Conservation (phyloP, 2,329 filamentous ascomycete species). For the Cucurbitaria berberidis region DNA sequence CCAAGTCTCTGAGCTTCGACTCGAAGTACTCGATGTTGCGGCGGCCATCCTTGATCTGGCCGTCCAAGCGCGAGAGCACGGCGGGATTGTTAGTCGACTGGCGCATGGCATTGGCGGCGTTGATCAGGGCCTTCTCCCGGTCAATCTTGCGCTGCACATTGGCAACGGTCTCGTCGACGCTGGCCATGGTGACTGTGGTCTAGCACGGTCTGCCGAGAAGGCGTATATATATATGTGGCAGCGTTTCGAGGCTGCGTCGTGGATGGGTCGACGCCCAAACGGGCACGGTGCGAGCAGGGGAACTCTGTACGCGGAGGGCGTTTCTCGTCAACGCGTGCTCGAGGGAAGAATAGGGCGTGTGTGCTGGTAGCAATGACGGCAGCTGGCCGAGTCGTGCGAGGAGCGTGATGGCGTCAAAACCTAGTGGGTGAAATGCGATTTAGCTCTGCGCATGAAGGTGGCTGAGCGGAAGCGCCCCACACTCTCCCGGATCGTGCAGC, state of each 20-base stretch:
- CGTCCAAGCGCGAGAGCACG: conserved; percentile 88
- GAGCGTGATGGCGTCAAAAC: conserved; percentile 35
- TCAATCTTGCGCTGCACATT: conserved; percentile 97
- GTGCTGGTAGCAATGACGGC: conserved; percentile 27
- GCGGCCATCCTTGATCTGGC: conserved; percentile 90
- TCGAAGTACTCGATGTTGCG: conserved; percentile 96
- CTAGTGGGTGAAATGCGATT: conserved; percentile 26
- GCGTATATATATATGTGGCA: too few species aligned
- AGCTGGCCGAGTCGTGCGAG: conserved; percentile 10
- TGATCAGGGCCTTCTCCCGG: conserved; percentile 93
- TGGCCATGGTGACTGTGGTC: conserved; percentile 55
- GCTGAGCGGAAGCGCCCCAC: conserved; percentile 32
- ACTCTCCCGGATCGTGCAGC: conserved; percentile 25
- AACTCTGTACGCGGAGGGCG: conserved; percentile 13
- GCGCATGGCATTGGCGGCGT: conserved; percentile 92
- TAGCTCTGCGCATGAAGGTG: conserved; percentile 31
- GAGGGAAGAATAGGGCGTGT: background rate
- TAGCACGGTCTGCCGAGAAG: conserved; percentile 26
- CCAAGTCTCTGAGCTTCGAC: conserved; percentile 85
- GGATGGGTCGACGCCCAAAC: conserved; percentile 32
- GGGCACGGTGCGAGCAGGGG: conserved; percentile 25
- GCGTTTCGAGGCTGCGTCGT: conserved; percentile 26
- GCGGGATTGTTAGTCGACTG: conserved; percentile 93
- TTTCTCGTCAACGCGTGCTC: conserved; percentile 9
- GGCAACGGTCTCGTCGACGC: conserved; percentile 69